Conservation (phyloP, 2,329 filamentous ascomycete species). For the Cryphonectria carpinicola region DNA sequence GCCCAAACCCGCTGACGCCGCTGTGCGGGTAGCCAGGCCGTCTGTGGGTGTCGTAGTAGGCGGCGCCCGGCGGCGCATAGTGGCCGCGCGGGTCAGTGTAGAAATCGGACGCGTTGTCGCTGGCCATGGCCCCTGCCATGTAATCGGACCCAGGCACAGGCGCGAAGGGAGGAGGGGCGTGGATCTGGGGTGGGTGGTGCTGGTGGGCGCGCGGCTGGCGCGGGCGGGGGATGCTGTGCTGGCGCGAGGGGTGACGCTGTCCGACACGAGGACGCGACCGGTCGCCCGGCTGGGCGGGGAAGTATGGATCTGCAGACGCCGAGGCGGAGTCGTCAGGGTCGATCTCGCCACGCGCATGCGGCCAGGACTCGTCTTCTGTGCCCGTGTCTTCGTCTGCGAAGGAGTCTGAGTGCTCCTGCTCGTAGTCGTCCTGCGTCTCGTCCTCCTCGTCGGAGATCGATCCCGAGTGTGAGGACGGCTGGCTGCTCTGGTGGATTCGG, state of each 20-base stretch:
- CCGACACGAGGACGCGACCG: constrained; percentile 39
- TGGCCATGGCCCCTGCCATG: constrained; percentile 46
- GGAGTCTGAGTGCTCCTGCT: constrained; percentile 39
- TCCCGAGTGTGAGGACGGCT: constrained; percentile 38
- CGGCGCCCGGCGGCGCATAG: constrained; percentile 25
- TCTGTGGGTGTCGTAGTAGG: constrained; percentile 35
- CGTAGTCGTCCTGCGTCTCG: constrained; percentile 42
- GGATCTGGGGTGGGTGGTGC: constrained; percentile 36
- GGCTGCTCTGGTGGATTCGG: constrained; percentile 33
- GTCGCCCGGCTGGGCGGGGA: constrained; percentile 31
- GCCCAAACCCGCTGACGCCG: constrained; percentile 50
- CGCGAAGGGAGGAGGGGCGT: constrained; percentile 43
- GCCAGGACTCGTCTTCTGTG: constrained; percentile 39
- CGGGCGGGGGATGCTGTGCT: constrained; percentile 42
- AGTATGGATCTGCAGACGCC: constrained; percentile 40
- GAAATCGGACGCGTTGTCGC: constrained; percentile 42
- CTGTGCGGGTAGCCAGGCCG: constrained; percentile 50
- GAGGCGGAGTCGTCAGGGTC: constrained; percentile 65
- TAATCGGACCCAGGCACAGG: constrained; percentile 35
- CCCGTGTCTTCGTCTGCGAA: constrained; percentile 29
- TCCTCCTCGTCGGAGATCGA: constrained; percentile 46
- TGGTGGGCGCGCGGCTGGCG: constrained; percentile 30
- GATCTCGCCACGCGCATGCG: constrained; percentile 52
- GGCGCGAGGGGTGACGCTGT: constrained; percentile 42
- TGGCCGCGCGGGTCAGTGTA: constrained; percentile 66